Base-by-base conservation (phyloP, 164 flowering plant genomes). In the Protea cynaroides region DNA sequence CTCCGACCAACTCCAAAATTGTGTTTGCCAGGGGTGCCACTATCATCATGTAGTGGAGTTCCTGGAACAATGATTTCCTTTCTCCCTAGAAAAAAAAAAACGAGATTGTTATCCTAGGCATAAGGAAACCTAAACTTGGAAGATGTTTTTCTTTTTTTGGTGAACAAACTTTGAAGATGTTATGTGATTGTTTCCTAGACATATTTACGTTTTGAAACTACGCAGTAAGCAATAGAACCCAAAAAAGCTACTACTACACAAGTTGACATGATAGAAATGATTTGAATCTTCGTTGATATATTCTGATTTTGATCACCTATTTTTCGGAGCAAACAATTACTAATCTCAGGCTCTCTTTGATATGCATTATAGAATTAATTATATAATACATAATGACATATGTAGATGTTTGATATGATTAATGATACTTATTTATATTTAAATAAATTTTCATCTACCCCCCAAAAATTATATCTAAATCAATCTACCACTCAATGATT, bases 271-370 rank as follows among this genome's bases (percentile, higher is more conserved):
- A 47, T 17, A 23, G 34, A 9, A 63, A 66, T 12, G 63, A 64
- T 51, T 36, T 44, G 7, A 29, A 29, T 29, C 5, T 29, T 29
- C 34, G 34, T 29, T 9, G 25, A 15, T 59, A 29, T 29, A 2
- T 29, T 29, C 34, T 65, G 65, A 11, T 56, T 43, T 54, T 50
- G 22, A 19, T 40, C 18, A 25, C 47, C 78, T 75, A 69, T 62
- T 18, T 44, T 8, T 34, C n/a, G 34, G 18, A 58, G 11, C 34
- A 56, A 25, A 54, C 12, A 3, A 55, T n/a, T 38, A 8, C n/a
- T 15, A 1, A 6, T 5, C 4, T 52, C 19, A 19, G 21, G n/a
- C n/a, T n/a, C n/a, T n/a, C n/a, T n/a, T n/a, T n/a, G n/a, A n/a
- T n/a, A n/a, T n/a, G n/a, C n/a, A n/a, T n/a, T n/a, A n/a, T n/a